Conservation (phyloP, 345 rosid genomes). For the Capsella bursapastoris region DNA sequence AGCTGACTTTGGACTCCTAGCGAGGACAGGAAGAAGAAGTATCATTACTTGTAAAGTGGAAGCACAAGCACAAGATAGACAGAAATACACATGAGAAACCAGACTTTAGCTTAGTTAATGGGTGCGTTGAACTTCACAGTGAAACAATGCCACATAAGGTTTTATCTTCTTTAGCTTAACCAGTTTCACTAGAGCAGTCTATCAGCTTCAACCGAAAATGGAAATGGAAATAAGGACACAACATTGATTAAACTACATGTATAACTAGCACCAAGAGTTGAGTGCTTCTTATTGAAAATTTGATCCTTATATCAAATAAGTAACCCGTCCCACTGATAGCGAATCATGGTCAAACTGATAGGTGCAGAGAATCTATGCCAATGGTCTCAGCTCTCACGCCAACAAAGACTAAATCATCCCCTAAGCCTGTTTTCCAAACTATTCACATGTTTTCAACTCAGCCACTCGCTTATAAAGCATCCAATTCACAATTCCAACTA, state of each 20-base stretch:
- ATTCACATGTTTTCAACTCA: slow-evolving; percentile 15
- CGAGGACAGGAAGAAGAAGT: neutral
- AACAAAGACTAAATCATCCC: neutral
- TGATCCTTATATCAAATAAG: neutral
- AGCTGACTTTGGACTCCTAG: neutral
- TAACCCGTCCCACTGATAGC: neutral
- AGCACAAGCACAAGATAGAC: slow-evolving; percentile 9
- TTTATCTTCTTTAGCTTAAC: neutral
- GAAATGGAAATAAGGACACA: slow-evolving; percentile 6
- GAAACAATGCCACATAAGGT: neutral
- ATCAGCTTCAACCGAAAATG: neutral
- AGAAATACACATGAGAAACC: neutral
- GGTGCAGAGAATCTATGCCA: slow-evolving; percentile 9
- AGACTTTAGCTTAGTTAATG: neutral
- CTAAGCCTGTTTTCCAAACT: neutral
- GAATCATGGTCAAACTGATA: neutral
- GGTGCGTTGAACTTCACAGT: neutral
- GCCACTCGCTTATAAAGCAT: neutral
- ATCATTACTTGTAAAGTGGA: neutral
- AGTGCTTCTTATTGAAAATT: neutral
- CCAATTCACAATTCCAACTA: slow-evolving; percentile 6
- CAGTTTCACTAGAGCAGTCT: neutral
- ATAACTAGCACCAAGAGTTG: neutral
- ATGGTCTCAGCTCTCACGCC: slow-evolving; percentile 3
- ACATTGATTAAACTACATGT: neutral